Base-by-base conservation (phyloP, 345 rosid species). In the Salix viminalis region DNA sequence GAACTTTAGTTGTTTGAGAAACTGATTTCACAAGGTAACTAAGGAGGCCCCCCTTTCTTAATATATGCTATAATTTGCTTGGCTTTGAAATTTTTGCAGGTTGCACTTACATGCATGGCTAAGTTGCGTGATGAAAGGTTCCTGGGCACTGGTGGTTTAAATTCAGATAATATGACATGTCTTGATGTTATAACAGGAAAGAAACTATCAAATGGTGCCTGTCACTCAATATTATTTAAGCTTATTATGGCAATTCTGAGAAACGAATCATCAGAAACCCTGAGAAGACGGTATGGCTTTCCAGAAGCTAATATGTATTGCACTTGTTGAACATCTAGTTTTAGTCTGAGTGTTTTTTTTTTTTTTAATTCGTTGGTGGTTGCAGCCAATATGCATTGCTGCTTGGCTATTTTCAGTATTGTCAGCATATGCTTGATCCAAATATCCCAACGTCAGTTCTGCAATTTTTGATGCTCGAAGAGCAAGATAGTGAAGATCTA, bases 71-170 rank as follows among this genome's bases (percentile, higher is more conserved):
- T 10, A 41, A 2, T 41, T 41, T 41, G 13, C 44, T 41, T 70
- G 79, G 21, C 69, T 66, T 74, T 50, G 52, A 71, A 69, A 75
- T 80, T 75, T 76, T 79, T 77, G 46, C 79, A 92, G 99, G 99
- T 95, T 83, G 92, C 96, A n/a, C 94, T 95, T 78, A 95, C 97
- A 76, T 95, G 94, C 85, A 93, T 95, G 91, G 99, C 98, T 70
- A 91, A 95, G 75, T 86, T 93, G 44, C 92, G 97, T 13, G 99
- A 95, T 85, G 97, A 95, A 82, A 91, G 92, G 75, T 92, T 89
- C 83, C 75, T 86, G 66, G 84, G 81, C 83, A 93, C 90, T 24
- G 85, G 84, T 84, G 90, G 88, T 78, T 80, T 89, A 73, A 89
- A 76, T 85, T 88, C 94, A 70, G 97, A 92, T 83, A 88, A 83